These are phyloP conservation scores for Chrysanthemum makinoi DNA, from an alignment of 129 eudicot genomes.

Conservation along the genomic window DNA sequence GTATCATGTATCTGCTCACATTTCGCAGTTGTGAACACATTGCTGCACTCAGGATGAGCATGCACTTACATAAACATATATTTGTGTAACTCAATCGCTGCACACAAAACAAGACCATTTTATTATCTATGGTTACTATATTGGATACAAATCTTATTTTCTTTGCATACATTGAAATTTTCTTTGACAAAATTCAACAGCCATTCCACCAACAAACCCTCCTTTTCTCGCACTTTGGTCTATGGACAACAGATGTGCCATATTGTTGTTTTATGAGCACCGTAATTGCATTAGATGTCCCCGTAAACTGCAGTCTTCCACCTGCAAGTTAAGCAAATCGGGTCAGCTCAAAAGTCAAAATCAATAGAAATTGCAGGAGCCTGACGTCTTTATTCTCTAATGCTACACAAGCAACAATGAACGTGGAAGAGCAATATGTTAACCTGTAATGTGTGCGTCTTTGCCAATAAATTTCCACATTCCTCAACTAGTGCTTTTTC, in stretches of 20 bases:
- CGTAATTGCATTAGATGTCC: conserved; percentile 60
- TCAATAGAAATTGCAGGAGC: background rate
- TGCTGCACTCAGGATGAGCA: too few species aligned
- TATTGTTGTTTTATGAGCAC: conserved; percentile 9
- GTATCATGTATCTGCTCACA: too few species aligned
- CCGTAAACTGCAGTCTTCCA: conserved; percentile 76
- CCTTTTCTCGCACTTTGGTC: background rate
- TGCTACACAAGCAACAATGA: background rate
- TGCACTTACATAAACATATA: background rate
- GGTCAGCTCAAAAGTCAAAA: background rate
- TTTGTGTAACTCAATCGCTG: background rate
- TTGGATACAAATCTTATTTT: conserved; percentile 15
- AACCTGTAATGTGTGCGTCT: conserved; percentile 56
- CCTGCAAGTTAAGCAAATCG: conserved; percentile 36
- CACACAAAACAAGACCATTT: conserved; percentile 17
- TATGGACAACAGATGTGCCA: conserved; percentile 4
- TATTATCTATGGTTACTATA: conserved; percentile 21
- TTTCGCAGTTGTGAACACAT: too few species aligned
- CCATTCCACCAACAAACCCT: background rate
- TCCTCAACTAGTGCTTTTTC: conserved; percentile 57
- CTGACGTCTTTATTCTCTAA: background rate
- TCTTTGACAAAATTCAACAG: background rate
- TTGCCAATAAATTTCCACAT: conserved; percentile 58
- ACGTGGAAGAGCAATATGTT: background rate
- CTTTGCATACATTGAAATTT: conserved; percentile 2